Base-by-base conservation (phyloP, 805 yeast species). In the Saturnispora dispora region DNA sequence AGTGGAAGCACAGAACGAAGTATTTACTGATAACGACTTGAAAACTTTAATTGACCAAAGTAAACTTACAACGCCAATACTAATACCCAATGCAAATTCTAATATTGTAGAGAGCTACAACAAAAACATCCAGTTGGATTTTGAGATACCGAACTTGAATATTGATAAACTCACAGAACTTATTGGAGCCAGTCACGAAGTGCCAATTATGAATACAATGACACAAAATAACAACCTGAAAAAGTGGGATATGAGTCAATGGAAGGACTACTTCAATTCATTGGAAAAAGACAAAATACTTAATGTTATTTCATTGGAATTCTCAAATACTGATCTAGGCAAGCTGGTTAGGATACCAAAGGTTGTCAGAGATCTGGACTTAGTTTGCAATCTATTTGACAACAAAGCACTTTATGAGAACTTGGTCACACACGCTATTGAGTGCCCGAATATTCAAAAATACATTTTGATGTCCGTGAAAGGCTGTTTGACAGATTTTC, bases 181-280 rank as follows among this genome's bases (percentile, higher is more conserved):
- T 11, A 74, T 88, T 27, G 96, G 96, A 0, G 76, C 67, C 4
- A 84, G 81, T 37, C 67, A 69, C 4, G 75, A 75, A 1, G 76
- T 89, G 1, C 95, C 87, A 51, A 96, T 89, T 1, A 87, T 89
- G 91, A 96, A 89, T 63, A 95, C 88, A 3, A 72, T 85, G 22
- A 82, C 95, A 0, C 96, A 89, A 60, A 83, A 83, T 51, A 76
- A 79, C 37, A 61, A 71, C 11, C 25, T 50, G 11, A 79, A 82
- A 0, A 74, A 76, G 11, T 88, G 96, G 96, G 73, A 76, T 18
- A 65, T 88, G 70, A 75, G 75, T 1, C 73, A 71, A 54, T 89
- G 96, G 96, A 69, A 80, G 50, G 82, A 84, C 36, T 89, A 88
- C 64, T 87, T 80, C 64, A 65, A 71, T 25, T 62, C 71, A 1